Evolutionary conservation across 257 asterid genomes (phyloP).

Genomic region (Thymus quinquecostatus): DNA sequence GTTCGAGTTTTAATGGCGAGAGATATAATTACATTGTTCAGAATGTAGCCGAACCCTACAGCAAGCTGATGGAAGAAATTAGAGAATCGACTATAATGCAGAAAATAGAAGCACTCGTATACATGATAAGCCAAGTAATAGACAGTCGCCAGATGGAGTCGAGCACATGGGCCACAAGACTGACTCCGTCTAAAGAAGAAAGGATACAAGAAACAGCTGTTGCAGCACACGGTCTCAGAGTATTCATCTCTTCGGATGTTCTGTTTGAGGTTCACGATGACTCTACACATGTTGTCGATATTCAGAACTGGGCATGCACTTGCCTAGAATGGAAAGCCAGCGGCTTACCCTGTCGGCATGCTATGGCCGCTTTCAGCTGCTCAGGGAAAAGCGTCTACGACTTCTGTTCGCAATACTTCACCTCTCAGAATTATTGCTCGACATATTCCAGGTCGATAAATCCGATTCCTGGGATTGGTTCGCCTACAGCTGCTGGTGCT

Average conservation of each 20-base stretch:
- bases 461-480: conserved; percentile 52
- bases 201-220: conserved; percentile 54
- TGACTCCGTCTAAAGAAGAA: conserved; percentile 77
- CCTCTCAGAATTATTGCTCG: conserved; percentile 52
- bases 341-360: conserved; percentile 79
- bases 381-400: conserved; percentile 57
- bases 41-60: conserved; percentile 68
- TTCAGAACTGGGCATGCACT: conserved; percentile 71
- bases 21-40: conserved; percentile 59
- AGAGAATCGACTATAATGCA: conserved; percentile 76
- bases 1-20: conserved; percentile 65
- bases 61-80: conserved; percentile 64
- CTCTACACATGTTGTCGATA: conserved; percentile 73
- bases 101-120: conserved; percentile 71
- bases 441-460: conserved; percentile 60
- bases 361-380: conserved; percentile 65
- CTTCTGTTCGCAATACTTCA: conserved; percentile 64
- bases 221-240: conserved; percentile 61
- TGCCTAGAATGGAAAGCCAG: conserved; percentile 78
- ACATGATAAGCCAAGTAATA: conserved; percentile 56
- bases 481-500: conserved; percentile 23
- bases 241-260: conserved; percentile 73
- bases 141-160: conserved; percentile 53
- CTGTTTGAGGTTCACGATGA: conserved; percentile 89
- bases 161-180: conserved; percentile 55